Base-by-base conservation (phyloP, 75 land plant genomes). In the Picea glauca region DNA sequence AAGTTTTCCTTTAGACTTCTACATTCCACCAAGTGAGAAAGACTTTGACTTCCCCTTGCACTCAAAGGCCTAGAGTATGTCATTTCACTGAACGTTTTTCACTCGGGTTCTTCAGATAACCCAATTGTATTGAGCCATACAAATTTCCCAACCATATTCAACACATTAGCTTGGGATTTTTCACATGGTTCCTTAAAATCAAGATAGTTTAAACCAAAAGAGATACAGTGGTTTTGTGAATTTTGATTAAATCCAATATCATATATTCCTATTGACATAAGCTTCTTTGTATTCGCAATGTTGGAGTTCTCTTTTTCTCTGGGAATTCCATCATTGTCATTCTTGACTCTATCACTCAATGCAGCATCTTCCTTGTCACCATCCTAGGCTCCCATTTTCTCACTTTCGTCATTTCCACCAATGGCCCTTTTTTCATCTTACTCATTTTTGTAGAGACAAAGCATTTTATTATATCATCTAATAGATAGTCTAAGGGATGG, bases 141-240 rank as follows among this genome's bases (percentile, higher is more conserved):
- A n/a, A 89, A 88, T 58, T 85, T 81, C 64, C 91, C 91, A 18
- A 93, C 90, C 84, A 91, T 81, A 40, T 80, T 77, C 32, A 94
- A 59, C 12, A 97, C 93, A 80, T 86, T 61, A 5, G 83, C 81
- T 79, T 91, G 90, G 59, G 93, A 86, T 58, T 82, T 85, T 50
- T 92, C 91, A 58, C 88, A 89, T 66, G 98, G 92, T 70, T 96
- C 91, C 59, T 88, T 93, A 20, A 87, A 88, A 13, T 84, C 78
- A 31, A 87, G 83, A 76, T 92, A 94, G 74, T 90, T 93, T 79
- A 91, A 85, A 60, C 87, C 89, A 11, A 88, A 83, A 77, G 83
- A 32, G 26, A 54, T 58, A 56, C 31, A 8, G 54, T 13, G n/a
- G 11, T 20, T 15, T 23, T 13, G 33, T 57, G 76, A 11, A 18